Evolutionary conservation across 164 flowering plant genomes (phyloP), one percentile per base, ranked within the genome.

Genomic region (Annona cherimola): DNA sequence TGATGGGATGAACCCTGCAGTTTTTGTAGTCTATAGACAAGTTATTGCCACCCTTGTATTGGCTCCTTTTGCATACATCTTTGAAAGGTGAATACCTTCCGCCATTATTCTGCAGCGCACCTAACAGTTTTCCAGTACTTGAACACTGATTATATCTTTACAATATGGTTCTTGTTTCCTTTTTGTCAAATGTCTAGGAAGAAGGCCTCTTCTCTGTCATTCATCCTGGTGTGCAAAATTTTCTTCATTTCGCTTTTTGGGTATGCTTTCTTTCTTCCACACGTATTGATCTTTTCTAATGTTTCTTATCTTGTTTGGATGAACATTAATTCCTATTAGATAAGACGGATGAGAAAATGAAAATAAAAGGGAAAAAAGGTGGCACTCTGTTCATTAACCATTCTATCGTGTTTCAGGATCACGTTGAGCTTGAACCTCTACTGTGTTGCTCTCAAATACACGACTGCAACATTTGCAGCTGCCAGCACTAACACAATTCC

Each of bases 21-120:
- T 78, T 44, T 78, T 78, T 46, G 77, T 78, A 1, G 67, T 63
- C 19, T 78, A 78, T 64, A 78, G 80, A 55, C 80, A 78, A 42
- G 77, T 73, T 18, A 66, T 46, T 5, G 80, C 73, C 9, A 64
- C 77, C 2, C 35, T 75, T 67, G 35, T 61, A 59, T 69, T 75
- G 68, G 57, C 68, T 50, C 77, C 77, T 43, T 71, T 74, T 65
- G 73, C 73, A 46, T 41, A 42, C 45, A 55, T 60, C 11, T 59
- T 72, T n/a, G 77, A 72, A 64, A 75, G 80, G 80, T 75, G 46
- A 14, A 42, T 43, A 64, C 35, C 20, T 19, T 41, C 9, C 42
- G 6, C 41, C 64, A 43, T n/a, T 45, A 12, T 44, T 42, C 57
- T 2, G 9, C 57, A 26, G 35, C 35, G 35, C 35, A 26, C 35